These are phyloP conservation scores for Dunaliella salina DNA, from an alignment of 163 green algal genomes.

Conservation along the genomic window DNA sequence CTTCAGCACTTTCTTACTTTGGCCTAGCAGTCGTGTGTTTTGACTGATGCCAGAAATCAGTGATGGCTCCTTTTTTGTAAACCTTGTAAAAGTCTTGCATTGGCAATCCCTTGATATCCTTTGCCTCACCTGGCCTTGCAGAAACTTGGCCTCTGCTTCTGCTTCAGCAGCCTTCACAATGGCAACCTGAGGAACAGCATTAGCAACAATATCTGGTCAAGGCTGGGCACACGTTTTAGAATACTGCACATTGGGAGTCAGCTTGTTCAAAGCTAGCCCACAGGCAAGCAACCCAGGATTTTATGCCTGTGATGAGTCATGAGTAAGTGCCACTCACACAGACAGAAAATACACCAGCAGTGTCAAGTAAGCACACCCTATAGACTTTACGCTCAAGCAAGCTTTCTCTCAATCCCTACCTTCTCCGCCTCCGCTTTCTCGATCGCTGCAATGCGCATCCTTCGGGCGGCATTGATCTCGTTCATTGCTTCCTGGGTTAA, in stretches of 20 bases:
- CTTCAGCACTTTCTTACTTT: no score
- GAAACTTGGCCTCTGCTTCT: constrained; percentile 93
- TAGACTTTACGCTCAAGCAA: not conserved
- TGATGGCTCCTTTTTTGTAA: no score
- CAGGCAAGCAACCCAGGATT: no score
- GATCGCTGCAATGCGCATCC: constrained; percentile 66
- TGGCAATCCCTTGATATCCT: no score
- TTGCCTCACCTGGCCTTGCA: constrained; percentile 45
- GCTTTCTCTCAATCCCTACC: constrained; percentile 34
- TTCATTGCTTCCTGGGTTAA: constrained; percentile 68
- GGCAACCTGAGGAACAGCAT: constrained; percentile 22
- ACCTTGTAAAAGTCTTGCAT: no score
- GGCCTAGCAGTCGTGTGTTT: no score
- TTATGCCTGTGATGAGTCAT: no score
- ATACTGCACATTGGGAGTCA: not conserved
- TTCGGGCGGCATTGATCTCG: constrained; percentile 94
- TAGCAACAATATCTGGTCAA: not conserved
- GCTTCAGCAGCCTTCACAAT: constrained; percentile 91
- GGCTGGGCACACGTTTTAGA: not conserved
- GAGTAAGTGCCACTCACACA: no score
- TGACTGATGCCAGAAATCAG: no score
- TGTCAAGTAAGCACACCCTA: not conserved
- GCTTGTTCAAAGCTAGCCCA: not conserved
- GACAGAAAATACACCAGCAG: not conserved
- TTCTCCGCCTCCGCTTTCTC: constrained; percentile 92